Evolutionary conservation across 176 grass and related monocot genomes (phyloP).

Genomic region (Alloteropsis semialata): DNA sequence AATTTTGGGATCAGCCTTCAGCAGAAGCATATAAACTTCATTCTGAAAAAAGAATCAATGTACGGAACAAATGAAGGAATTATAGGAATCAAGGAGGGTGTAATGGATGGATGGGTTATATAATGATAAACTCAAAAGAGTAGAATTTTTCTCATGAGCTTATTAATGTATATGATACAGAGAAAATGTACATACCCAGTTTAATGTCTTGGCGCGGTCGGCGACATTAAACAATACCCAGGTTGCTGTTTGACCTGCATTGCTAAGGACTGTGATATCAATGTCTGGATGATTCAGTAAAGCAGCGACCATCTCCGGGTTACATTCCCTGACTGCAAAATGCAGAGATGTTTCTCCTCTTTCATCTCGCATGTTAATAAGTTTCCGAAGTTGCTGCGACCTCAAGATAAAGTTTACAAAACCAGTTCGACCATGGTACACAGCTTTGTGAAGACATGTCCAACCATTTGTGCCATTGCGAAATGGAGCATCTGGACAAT

Average conservation of each 20-base stretch:
- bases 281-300: conserved; percentile 8
- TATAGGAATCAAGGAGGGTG: no score
- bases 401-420: not conserved
- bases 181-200: conserved; percentile 22
- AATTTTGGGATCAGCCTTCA: not conserved
- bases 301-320: conserved; percentile 15
- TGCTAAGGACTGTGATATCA: not conserved
- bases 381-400: not conserved
- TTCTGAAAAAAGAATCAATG: not conserved
- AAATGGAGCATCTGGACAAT: not conserved
- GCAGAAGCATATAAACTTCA: conserved; percentile 23
- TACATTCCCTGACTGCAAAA: not conserved
- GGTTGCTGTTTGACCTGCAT: not conserved
- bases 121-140: not conserved
- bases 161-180: not conserved
- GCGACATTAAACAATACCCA: not conserved
- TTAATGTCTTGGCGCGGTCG: conserved; percentile 21
- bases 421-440: not conserved
- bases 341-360: conserved; percentile 24
- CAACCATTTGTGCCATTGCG: not conserved
- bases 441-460: not conserved
- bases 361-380: not conserved
- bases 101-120: not conserved
- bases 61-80: no score
- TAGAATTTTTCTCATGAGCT: not conserved